Conservation (phyloP, 768 basidiomycete species). For the Crepidotus variabilis region DNA sequence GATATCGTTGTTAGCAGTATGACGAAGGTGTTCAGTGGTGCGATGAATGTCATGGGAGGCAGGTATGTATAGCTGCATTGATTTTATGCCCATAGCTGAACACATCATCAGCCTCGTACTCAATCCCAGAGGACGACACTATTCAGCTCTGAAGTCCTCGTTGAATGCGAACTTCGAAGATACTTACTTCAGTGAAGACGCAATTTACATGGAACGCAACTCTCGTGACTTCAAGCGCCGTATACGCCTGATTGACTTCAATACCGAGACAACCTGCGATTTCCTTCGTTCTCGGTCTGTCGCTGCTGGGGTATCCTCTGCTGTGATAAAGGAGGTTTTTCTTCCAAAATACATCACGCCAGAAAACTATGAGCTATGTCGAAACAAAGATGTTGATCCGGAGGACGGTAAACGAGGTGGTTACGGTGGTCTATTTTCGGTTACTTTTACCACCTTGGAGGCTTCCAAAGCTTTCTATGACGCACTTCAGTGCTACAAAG, state of each 20-base stretch:
- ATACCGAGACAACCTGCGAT: constrained; percentile 80
- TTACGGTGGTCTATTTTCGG: constrained; percentile 84
- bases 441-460: constrained; percentile 69
- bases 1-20: constrained; percentile 92
- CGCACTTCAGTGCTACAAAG: constrained; percentile 77
- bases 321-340: constrained; percentile 76
- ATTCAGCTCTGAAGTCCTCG: constrained; percentile 57
- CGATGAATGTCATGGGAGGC: constrained; percentile 96
- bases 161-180: constrained; percentile 72
- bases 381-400: constrained; percentile 39
- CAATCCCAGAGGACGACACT: constrained; percentile 75
- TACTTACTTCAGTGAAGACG: constrained; percentile 85
- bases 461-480: constrained; percentile 85
- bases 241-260: constrained; percentile 71
- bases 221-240: constrained; percentile 87
- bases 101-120: constrained; percentile 64
- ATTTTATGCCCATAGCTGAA: not conserved
- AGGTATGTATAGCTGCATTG: constrained; percentile 49
- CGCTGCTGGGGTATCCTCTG: constrained; percentile 30
- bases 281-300: constrained; percentile 62
- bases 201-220: constrained; percentile 96
- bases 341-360: constrained; percentile 84
- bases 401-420: constrained; percentile 43
- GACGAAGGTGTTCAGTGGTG: constrained; percentile 93
- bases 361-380: constrained; percentile 67